Base-by-base conservation (phyloP, 2,329 filamentous ascomycete genomes). In the Verticillium isaacii region DNA sequence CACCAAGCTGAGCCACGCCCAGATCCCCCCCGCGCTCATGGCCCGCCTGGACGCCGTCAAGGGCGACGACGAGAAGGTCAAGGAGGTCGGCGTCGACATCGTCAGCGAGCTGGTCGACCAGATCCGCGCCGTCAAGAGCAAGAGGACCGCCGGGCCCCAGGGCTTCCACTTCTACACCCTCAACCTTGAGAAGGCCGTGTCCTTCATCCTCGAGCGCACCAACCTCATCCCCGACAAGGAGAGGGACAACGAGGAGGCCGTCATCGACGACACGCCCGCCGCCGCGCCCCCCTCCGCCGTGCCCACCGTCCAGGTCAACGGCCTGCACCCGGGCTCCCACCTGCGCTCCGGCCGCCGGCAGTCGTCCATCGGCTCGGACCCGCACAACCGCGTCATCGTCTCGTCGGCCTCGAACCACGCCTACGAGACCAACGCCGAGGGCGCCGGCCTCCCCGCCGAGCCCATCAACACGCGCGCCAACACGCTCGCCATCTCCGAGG, bases 151-250 rank as follows among this genome's bases (percentile, higher is more conserved):
- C 12, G 83, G 85, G 3, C 89, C 87, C 23, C 83, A 87, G 68
- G 95, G 95, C 6, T 97, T 97, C 75, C 95, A 99, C 73, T 98
- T 99, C 77, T 99, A 97, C 76, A 98, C 95, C 0, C 81, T 99
- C 59, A 99, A 99, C 72, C 81, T 98, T 36, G 94, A 98, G 75
- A 99, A 98, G 77, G 91, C 93, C 0, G 93, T 99, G 2, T 92
- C 93, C 0, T 95, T 97, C 69, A 94, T 98, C 64, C 77, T 98
- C 0, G 93, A 98, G 78, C 82, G 90, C 61, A 92, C 90, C 32
- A 78, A 89, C n/a, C 83, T 99, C 61, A 97, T 98, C 60, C 90
- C 91, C 5, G 80, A 84, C 1, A 77, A 78, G 14, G 76, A 78
- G n/a, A 78, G 81, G 7, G 79, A 82, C n/a, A 79, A 82, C 15